Percentiles rank a stretch among this genome's conserved stretches.
These are phyloP conservation scores for Stipa capillata DNA, from an alignment of 176 grass and related monocot genomes.

Conservation along the genomic window DNA sequence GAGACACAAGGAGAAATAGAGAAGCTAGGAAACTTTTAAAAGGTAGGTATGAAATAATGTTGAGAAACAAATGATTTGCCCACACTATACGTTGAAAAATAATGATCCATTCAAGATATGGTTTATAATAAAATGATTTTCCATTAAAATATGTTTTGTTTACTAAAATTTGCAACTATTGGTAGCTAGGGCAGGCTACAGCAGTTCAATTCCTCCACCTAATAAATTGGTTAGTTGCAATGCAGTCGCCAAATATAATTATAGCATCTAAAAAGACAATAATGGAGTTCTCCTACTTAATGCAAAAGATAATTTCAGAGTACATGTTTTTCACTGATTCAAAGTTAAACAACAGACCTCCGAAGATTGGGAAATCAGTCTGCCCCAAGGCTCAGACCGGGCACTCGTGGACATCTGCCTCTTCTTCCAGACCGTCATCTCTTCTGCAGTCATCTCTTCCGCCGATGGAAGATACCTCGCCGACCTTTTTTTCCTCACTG, in stretches of 20 bases:
- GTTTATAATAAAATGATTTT: neutral
- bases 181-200: neutral
- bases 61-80: neutral
- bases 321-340: neutral
- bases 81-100: neutral
- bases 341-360: conserved; percentile 10
- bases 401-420: neutral
- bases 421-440: neutral
- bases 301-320: neutral
- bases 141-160: neutral
- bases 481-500: conserved; percentile 20
- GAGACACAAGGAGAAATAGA: neutral
- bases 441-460: neutral
- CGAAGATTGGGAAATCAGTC: conserved; percentile 41
- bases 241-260: neutral
- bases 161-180: neutral
- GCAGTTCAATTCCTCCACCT: neutral
- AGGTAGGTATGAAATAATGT: neutral
- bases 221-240: neutral
- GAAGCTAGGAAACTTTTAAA: neutral
- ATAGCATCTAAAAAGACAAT: neutral
- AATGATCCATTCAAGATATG: neutral
- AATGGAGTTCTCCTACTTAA: neutral
- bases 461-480: neutral
- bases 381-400: conserved; percentile 22